Conservation (phyloP, 106 monocot species). For the Dioscorea dumetorum region DNA sequence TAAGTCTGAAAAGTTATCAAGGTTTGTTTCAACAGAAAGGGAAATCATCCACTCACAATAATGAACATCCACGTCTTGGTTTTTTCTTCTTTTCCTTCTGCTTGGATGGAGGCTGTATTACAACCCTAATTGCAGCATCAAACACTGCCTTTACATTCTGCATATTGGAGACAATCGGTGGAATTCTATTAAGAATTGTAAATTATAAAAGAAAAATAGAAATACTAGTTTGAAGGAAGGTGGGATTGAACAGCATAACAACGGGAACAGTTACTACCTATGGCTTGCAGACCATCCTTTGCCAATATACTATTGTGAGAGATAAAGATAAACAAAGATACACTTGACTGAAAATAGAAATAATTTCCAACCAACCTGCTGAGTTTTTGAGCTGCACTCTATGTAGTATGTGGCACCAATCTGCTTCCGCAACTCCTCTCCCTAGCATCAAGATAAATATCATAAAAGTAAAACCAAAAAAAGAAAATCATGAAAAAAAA, state of each 20-base stretch:
- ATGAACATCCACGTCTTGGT: conserved; percentile 27
- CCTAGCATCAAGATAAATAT: conserved; percentile 28
- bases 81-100: conserved; percentile 67
- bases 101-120: conserved; percentile 57
- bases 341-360: no score
- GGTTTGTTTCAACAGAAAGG: not conserved
- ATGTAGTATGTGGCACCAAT: conserved; percentile 84
- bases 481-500: not conserved
- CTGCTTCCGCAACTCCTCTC: conserved; percentile 70
- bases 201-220: no score
- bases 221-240: no score
- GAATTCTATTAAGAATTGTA: no score
- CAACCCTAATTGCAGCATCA: conserved; percentile 79
- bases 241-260: no score
- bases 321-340: no score
- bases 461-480: not conserved
- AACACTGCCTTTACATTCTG: conserved; percentile 81
- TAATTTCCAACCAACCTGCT: conserved; percentile 30
- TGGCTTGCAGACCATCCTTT: no score
- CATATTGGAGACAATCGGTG: conserved; percentile 5
- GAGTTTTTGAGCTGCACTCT: conserved; percentile 93
- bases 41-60: conserved; percentile 24
- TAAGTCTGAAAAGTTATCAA: not conserved
- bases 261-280: no score
- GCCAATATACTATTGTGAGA: no score